Evolutionary conservation across 2,329 filamentous ascomycete genomes (phyloP), one percentile per base, ranked within the genome.

Genomic region (Arthroderma sp.): DNA sequence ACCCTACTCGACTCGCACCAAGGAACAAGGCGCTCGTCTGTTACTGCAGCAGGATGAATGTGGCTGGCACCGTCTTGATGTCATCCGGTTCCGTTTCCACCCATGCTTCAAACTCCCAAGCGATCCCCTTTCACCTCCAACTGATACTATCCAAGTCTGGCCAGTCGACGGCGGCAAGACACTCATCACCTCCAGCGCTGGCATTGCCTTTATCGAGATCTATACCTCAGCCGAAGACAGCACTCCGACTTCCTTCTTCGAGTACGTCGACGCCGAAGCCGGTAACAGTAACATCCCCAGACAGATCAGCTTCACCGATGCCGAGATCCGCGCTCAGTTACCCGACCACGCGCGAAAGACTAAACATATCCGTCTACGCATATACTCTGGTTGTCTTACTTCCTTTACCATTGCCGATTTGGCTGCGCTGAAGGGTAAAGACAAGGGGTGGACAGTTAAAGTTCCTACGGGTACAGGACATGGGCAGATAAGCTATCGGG

Each of bases 61-160:
- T 69, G 79, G 78, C 25, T 97, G 91, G 91, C 91, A 96, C 71
- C 82, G 91, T 58, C 79, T 97, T 5, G 93, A 97, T 70, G 84
- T 84, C 56, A 77, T 98, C 55, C 87, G 90, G 39, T 95, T 96
- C 75, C 85, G 90, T 62, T 86, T 85, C 63, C 93, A 98, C 67
- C 89, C 91, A 2, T 90, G 88, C 69, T 97, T 98, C 76, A 80
- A 84, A 56, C 79, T 95, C 55, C 88, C 91, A 0, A 85, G 83
- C 57, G 93, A 97, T 65, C 73, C 80, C 4, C 21, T 11, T 8
- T 17, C 13, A 4, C 73, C 80, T 15, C 69, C 80, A 39, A 79
- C 77, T 61, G 81, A 81, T 37, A 90, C 88, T 62, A 81, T 96
- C 1, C 88, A 95, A 66, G 87, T 88, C 0, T 97, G 88, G 84